Evolutionary conservation across 768 basidiomycete species (phyloP).

Genomic region (Trametes cinnabarina): DNA sequence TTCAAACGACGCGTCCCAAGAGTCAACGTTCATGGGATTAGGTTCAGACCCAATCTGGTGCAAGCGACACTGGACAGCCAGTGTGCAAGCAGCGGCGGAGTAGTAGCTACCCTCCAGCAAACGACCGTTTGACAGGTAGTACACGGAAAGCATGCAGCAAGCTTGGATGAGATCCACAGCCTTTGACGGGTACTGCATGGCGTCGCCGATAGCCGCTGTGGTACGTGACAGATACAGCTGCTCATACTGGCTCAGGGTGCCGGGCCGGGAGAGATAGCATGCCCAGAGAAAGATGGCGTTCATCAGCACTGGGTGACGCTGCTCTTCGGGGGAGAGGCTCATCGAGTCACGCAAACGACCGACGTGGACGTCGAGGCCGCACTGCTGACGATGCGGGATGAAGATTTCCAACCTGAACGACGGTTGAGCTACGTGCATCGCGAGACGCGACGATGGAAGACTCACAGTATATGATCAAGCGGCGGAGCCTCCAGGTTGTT

Average conservation of each 20-base stretch:
- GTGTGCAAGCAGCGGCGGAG: slow-evolving; percentile 67
- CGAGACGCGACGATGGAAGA: slow-evolving; percentile 17
- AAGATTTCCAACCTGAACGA: slow-evolving; percentile 67
- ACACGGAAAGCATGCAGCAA: slow-evolving; percentile 70
- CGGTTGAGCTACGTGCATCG: neutral
- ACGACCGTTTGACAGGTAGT: slow-evolving; percentile 75
- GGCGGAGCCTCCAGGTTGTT: slow-evolving; percentile 27
- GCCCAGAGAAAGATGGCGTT: slow-evolving; percentile 84
- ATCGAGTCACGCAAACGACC: slow-evolving; percentile 64
- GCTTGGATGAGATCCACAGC: slow-evolving; percentile 73
- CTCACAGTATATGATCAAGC: slow-evolving; percentile 64
- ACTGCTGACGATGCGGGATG: slow-evolving; percentile 71
- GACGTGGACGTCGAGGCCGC: slow-evolving; percentile 68
- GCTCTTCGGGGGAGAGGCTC: slow-evolving; percentile 49
- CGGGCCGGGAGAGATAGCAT: slow-evolving; percentile 74
- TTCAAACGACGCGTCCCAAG: slow-evolving; percentile 40
- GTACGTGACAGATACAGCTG: slow-evolving; percentile 65
- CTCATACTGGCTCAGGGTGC: slow-evolving; percentile 68
- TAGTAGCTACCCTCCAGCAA: slow-evolving; percentile 78
- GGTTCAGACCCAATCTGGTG: slow-evolving; percentile 44
- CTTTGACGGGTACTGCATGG: slow-evolving; percentile 53
- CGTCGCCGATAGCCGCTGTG: slow-evolving; percentile 61
- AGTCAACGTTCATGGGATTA: slow-evolving; percentile 23
- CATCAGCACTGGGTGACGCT: slow-evolving; percentile 73
- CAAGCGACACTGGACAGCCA: slow-evolving; percentile 73